Evolutionary conservation across 306 rosid species (phyloP), one percentile per base, ranked within the genome.

Genomic region (Ormosia semicastrata): DNA sequence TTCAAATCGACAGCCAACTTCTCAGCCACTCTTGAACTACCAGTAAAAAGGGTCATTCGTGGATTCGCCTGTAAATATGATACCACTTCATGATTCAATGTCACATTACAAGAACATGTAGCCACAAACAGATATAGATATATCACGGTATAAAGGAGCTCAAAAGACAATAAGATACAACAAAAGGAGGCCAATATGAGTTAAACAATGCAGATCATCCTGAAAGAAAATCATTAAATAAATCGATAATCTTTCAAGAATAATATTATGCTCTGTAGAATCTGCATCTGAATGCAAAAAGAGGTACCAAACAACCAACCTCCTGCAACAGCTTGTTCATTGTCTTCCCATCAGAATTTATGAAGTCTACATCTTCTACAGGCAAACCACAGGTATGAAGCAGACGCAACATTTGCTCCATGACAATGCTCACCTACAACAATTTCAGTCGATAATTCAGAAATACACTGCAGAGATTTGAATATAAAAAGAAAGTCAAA

Each of bases 11-110:
- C 86, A 37, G 95, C 94, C 80, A 95, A 84, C 80, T 95, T 95
- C 33, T 95, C 99, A 54, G 99, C 99, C 87, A 95, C 98, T 88
- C 94, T 93, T 64, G 99, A 95, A 90, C 99, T 95, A 63, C 99
- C 98, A 18, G 99, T 95, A 77, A 95, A 95, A 59, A 95, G 98
- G 82, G 99, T 93, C 99, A 95, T 95, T 52, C 89, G 88, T 53
- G 94, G 94, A 76, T 90, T 93, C 81, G 85, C 98, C 99, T 95
- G 89, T 64, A 78, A 62, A 86, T 66, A 64, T 29, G 71, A 63
- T 40, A 54, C 14, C 17, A 81, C 60, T 85, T 59, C 15, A 41
- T 80, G 40, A 73, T 74, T 73, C n/a, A 15, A 40, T 47, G 65
- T 77, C 34, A 40, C 18, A 13, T 72, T 12, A 71, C 59, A 71